Conservation (phyloP, 176 grass and related monocot genomes). For the Aegilops sharonensis region DNA sequence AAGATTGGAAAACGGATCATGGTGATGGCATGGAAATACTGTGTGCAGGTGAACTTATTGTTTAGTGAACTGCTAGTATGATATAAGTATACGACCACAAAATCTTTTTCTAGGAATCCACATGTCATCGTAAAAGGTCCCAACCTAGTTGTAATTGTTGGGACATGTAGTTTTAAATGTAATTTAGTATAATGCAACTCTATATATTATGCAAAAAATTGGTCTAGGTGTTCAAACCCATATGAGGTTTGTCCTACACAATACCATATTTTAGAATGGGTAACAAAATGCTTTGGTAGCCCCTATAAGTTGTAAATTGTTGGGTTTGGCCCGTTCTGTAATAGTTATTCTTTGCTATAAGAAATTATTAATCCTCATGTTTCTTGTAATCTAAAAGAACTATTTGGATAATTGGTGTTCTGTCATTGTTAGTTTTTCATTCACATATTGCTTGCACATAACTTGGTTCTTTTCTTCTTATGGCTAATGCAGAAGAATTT, state of each 20-base stretch:
- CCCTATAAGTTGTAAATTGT: background rate
- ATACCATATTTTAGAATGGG: background rate
- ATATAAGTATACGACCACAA: background rate
- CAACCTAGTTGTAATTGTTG: background rate
- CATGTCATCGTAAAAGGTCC: background rate
- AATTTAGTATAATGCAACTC: background rate
- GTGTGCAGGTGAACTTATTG: conserved; percentile 23
- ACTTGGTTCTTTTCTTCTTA: background rate
- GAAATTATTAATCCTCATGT: background rate
- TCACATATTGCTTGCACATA: background rate
- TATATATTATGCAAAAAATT: conserved; percentile 11
- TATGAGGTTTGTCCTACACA: background rate
- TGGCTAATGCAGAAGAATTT: conserved; percentile 36
- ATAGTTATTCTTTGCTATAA: background rate
- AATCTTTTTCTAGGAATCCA: background rate
- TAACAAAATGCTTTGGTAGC: background rate
- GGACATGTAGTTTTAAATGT: conserved; percentile 2
- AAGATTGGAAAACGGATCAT: conserved; percentile 55
- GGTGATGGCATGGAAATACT: background rate
- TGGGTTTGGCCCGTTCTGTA: background rate
- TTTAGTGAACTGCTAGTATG: conserved; percentile 8
- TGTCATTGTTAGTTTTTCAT: background rate
- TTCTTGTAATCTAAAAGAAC: background rate
- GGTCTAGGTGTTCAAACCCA: background rate
- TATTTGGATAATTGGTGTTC: background rate